Percentiles rank a stretch among this genome's conserved stretches.
phyloP scores from a whole-genome alignment of 331 rosid genomes.

The Dryas integrifolia region DNA sequence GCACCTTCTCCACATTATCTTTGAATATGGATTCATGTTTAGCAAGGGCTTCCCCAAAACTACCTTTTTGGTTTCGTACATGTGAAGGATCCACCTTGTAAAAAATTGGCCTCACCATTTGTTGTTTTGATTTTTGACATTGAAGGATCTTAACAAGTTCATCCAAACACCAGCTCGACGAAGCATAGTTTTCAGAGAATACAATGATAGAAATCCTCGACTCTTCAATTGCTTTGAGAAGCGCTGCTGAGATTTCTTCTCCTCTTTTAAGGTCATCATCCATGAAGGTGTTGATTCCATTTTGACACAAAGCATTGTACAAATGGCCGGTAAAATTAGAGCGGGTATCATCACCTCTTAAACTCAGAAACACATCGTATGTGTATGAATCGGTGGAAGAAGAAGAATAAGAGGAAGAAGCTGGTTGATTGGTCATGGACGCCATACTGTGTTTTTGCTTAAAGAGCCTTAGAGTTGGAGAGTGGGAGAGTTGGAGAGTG shows the following conservation, averaged over 20 bases:
- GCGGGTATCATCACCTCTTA: background rate
- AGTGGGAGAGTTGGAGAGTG: too few relatives aligned
- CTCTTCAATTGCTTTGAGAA: background rate
- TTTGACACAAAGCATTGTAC: background rate
- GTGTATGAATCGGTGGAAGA: background rate
- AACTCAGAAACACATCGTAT: slow-evolving; percentile 6
- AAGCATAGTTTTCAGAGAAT: background rate
- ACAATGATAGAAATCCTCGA: background rate
- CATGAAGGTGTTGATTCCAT: background rate
- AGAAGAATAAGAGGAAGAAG: background rate
- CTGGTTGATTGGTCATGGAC: background rate
- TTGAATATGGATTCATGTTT: background rate
- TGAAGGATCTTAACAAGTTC: background rate
- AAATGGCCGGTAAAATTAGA: background rate
- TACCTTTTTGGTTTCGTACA: background rate
- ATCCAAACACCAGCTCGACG: background rate
- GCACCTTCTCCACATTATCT: background rate
- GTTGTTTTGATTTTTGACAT: background rate
- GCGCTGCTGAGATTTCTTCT: background rate
- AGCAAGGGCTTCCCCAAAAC: background rate
- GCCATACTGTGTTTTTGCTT: background rate
- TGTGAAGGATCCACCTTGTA: slow-evolving; percentile 11
- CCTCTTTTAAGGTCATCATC: background rate
- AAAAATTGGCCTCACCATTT: background rate
- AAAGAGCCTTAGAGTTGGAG: background rate